phyloP scores from a whole-genome alignment of 164 flowering plant species.

The Berberis thunbergii region DNA sequence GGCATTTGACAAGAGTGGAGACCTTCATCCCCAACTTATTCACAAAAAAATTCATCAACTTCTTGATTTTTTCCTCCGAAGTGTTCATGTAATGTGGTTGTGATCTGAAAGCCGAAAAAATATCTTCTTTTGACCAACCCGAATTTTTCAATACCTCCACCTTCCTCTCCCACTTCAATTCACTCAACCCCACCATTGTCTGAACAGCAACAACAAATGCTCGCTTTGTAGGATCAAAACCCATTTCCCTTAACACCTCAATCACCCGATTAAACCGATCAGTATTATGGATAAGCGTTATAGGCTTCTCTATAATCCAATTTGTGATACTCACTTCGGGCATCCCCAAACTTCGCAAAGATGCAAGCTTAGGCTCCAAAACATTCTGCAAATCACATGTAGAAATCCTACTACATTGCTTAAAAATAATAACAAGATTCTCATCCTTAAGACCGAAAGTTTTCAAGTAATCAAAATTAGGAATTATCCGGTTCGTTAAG shows the following conservation, averaged over 20 bases:
- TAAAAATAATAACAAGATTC: too few species aligned
- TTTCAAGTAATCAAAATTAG: neutral
- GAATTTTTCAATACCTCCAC: slow-evolving; percentile 4
- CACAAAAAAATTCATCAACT: slow-evolving; percentile 1
- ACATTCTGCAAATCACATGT: too few species aligned
- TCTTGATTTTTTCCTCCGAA: slow-evolving; percentile 9
- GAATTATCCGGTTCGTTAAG: neutral
- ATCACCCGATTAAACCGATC: neutral
- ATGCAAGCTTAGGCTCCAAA: neutral
- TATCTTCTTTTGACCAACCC: slow-evolving; percentile 8
- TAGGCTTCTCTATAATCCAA: neutral
- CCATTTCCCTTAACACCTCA: neutral
- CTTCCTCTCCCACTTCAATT: neutral
- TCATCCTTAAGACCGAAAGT: neutral
- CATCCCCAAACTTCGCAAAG: neutral
- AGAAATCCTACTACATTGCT: neutral
- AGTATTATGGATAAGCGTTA: neutral
- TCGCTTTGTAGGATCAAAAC: too few species aligned
- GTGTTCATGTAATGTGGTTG: slow-evolving; percentile 2
- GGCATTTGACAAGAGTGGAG: neutral
- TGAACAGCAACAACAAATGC: neutral
- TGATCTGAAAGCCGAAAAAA: slow-evolving; percentile 1
- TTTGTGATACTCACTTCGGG: neutral
- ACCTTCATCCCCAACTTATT: slow-evolving; percentile 1
- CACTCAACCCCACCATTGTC: neutral